Conservation (phyloP, 805 yeast species). For the Ogataea philodendri region DNA sequence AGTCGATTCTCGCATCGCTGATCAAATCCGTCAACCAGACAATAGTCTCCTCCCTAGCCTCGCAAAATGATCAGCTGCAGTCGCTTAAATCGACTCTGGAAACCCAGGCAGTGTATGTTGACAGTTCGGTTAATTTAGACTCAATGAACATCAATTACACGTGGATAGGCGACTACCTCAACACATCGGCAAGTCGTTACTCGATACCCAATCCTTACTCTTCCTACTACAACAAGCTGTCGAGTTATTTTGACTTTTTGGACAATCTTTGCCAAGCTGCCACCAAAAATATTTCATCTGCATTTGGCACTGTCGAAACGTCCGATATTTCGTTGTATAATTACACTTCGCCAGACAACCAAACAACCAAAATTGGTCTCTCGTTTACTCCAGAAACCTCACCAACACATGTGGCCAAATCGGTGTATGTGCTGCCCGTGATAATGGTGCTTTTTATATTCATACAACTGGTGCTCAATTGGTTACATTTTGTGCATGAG, state of each 20-base stretch:
- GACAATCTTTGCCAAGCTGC: not conserved
- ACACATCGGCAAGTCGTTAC: not conserved
- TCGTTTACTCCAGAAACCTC: not conserved
- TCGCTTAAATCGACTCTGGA: conserved; percentile 12
- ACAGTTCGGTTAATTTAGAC: conserved; percentile 12
- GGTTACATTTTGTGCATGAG: conserved; percentile 19
- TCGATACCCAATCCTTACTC: conserved; percentile 6
- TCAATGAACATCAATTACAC: conserved; percentile 16
- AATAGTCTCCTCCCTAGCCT: conserved; percentile 8
- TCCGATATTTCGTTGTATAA: not conserved
- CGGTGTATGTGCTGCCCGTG: conserved; percentile 1
- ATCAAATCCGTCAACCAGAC: conserved; percentile 14
- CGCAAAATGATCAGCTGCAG: conserved; percentile 11
- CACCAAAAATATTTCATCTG: conserved; percentile 1
- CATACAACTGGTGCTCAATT: conserved; percentile 15
- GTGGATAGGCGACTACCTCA: conserved; percentile 16
- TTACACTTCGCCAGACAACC: not conserved
- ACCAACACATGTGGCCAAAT: not conserved
- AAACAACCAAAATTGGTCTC: not conserved
- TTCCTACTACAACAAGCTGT: conserved; percentile 3
- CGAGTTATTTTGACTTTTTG: conserved; percentile 1
- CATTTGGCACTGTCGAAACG: conserved; percentile 2
- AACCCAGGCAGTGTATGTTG: conserved; percentile 18
- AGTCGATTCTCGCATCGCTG: conserved; percentile 3
- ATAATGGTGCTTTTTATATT: conserved; percentile 4